Percentiles rank a stretch among this genome's conserved stretches.
Conservation (phyloP, 768 basidiomycete genomes). For the Pluteus cervinus region DNA sequence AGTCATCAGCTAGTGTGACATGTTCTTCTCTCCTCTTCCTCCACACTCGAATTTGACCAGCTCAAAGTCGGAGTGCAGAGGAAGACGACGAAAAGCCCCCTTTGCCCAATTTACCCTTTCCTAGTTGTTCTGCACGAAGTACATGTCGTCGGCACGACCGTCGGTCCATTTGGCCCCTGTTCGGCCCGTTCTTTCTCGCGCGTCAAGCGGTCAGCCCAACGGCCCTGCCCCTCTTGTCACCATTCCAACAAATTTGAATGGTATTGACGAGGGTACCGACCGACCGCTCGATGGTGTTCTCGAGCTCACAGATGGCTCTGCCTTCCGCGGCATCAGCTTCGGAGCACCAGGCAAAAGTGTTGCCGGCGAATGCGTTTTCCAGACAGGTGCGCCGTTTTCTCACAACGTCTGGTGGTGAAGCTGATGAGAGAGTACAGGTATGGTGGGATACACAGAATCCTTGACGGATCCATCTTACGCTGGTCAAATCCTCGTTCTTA, state of each 20-base stretch:
- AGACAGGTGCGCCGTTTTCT: conserved; percentile 71
- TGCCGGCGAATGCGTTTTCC: conserved; percentile 98
- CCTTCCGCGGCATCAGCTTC: conserved; percentile 86
- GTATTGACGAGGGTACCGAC: no score
- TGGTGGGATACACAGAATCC: conserved; percentile 99
- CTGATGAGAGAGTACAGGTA: conserved; percentile 50
- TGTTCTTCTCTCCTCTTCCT: conserved; percentile 47
- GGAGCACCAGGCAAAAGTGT: conserved; percentile 89
- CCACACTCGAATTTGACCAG: conserved; percentile 34
- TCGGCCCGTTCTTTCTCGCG: conserved; percentile 40
- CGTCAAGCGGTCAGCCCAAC: conserved; percentile 26
- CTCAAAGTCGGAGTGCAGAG: conserved; percentile 40
- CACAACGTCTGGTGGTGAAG: conserved; percentile 5
- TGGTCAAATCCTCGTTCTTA: conserved; percentile 95
- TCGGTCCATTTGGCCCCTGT: conserved; percentile 20
- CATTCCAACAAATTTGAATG: conserved; percentile 22
- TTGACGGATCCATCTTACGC: conserved; percentile 98
- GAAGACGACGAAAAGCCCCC: conserved; percentile 25
- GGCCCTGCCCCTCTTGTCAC: conserved; percentile 31
- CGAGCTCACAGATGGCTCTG: conserved; percentile 86
- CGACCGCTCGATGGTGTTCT: conserved; percentile 72
- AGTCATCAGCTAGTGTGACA: conserved; percentile 26
- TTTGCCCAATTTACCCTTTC: conserved; percentile 7
- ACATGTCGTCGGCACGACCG: background rate
- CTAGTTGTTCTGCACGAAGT: conserved; percentile 1